phyloP scores from a whole-genome alignment of 176 grass and related monocot genomes.

The Triticum turgidum region DNA sequence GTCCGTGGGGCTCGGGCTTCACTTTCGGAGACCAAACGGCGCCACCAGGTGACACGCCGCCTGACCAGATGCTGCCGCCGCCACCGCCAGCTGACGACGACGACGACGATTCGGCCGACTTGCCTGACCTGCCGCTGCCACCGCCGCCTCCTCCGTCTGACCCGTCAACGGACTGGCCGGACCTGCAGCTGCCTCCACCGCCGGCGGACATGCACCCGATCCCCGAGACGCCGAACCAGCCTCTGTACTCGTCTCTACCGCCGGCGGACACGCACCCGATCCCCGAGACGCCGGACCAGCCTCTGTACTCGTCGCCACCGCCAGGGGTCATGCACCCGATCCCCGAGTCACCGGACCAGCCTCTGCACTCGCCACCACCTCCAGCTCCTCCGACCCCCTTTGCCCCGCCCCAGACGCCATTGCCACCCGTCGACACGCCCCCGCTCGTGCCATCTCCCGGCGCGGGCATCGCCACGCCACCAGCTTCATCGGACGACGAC shows the following conservation, averaged over 20 bases:
- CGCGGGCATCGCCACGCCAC: not conserved
- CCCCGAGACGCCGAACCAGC: conserved; percentile 12
- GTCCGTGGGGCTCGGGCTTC: conserved; percentile 22
- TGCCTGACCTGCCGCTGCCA: conserved; percentile 11
- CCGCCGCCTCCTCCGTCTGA: not conserved
- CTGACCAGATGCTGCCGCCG: conserved; percentile 8
- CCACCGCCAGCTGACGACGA: conserved; percentile 23
- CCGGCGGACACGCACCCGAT: not conserved
- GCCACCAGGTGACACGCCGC: conserved; percentile 13
- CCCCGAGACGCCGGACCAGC: not conserved
- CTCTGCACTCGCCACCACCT: conserved; percentile 30
- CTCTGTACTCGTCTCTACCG: conserved; percentile 14
- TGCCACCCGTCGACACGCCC: conserved; percentile 19
- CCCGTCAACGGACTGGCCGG: conserved; percentile 8
- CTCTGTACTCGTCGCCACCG: not conserved
- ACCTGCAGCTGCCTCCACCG: not conserved
- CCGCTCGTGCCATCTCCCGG: not conserved
- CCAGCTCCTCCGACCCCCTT: not conserved
- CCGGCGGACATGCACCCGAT: conserved; percentile 10
- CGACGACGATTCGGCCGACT: conserved; percentile 13
- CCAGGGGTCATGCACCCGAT: not conserved
- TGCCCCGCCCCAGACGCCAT: conserved; percentile 5
- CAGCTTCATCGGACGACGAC: not conserved
- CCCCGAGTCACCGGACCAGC: conserved; percentile 36
- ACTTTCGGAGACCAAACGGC: conserved; percentile 25